Evolutionary conservation across 352 stramenopile species (phyloP), one percentile per base, ranked within the genome.

Genomic region (Pythium myriotylum): DNA sequence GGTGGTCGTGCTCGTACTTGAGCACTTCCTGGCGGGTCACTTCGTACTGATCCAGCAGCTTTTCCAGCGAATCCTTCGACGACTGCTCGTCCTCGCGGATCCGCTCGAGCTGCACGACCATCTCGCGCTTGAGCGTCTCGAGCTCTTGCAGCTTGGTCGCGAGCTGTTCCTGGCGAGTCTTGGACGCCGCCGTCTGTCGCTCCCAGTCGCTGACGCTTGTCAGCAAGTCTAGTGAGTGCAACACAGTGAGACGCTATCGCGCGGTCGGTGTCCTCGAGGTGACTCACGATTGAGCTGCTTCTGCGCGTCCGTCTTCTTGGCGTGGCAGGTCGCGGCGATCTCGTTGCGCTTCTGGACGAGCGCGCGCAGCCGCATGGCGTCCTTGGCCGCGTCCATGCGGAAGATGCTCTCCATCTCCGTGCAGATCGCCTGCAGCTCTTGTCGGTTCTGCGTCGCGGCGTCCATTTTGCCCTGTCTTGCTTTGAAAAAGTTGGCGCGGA

Each of bases 381-480:
- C 81, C 40, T 81, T 84, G 40, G 62, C 65, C 17, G 81, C 81
- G 54, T 88, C 81, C n/a, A 76, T 51, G 47, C 81, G 76, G 54
- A 84, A 86, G 37, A 91, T 73, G 23, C 67, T 71, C 58, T 92
- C 84, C 52, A 92, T 58, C 39, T 90, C 76, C 20, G 54, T 70
- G 63, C 79, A 82, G 67, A 92, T 89, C 41, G 78, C 72, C 63
- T 86, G 74, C 67, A 92, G 76, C 23, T 92, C 81, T 12, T 73
- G 51, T 58, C 47, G 32, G 51, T 29, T 19, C 41, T 6, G 45
- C 48, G 29, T 23, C 29, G 29, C 62, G n/a, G 54, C 51, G 27
- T 58, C 40, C 53, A 61, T 62, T 32, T 23, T 57, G 3, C 7
- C n/a, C 16, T 48, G 3, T 43, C 45, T 48, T 35, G 29, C 29